These are phyloP conservation scores for Monosporascus sp. DNA, from an alignment of 2,329 filamentous ascomycete species.

Conservation along the genomic window DNA sequence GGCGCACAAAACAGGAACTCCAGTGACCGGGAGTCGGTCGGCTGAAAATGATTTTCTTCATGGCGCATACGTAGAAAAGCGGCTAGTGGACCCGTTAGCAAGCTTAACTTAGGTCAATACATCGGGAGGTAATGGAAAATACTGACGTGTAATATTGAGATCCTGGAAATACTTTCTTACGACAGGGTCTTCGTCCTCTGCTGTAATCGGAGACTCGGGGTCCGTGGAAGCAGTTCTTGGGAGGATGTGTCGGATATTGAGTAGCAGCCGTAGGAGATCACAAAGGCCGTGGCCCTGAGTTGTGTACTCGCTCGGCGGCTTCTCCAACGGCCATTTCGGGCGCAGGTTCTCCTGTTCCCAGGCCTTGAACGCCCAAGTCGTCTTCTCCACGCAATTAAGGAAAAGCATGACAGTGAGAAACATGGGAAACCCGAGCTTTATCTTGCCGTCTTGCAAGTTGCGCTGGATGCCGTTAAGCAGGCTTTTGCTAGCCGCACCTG, in stretches of 20 bases:
- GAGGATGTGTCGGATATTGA: constrained; percentile 55
- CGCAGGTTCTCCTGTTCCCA: constrained; percentile 61
- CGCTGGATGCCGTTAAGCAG: constrained; percentile 58
- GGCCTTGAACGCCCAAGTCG: constrained; percentile 63
- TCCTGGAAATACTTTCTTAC: constrained; percentile 50
- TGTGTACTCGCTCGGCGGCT: constrained; percentile 51
- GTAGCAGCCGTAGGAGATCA: constrained; percentile 55
- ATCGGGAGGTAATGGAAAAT: background rate
- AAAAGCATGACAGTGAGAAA: constrained; percentile 59
- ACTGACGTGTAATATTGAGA: constrained; percentile 55
- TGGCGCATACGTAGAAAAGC: constrained; percentile 41
- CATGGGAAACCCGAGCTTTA: constrained; percentile 54
- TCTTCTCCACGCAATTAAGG: constrained; percentile 63
- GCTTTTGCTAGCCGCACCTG: constrained; percentile 52
- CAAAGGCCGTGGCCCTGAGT: constrained; percentile 56
- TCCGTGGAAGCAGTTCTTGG: constrained; percentile 45
- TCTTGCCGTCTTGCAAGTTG: constrained; percentile 56
- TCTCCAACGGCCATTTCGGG: constrained; percentile 57
- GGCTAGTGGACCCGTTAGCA: constrained; percentile 22
- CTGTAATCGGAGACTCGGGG: constrained; percentile 43
- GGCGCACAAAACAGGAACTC: constrained; percentile 42
- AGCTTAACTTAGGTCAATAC: background rate
- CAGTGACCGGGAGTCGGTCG: constrained; percentile 41
- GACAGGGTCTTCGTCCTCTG: constrained; percentile 41
- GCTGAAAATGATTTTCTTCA: constrained; percentile 47